Percentiles rank a stretch among this genome's conserved stretches.
Conservation (phyloP, 106 monocot genomes). For the Phalaenopsis aphrodite region DNA sequence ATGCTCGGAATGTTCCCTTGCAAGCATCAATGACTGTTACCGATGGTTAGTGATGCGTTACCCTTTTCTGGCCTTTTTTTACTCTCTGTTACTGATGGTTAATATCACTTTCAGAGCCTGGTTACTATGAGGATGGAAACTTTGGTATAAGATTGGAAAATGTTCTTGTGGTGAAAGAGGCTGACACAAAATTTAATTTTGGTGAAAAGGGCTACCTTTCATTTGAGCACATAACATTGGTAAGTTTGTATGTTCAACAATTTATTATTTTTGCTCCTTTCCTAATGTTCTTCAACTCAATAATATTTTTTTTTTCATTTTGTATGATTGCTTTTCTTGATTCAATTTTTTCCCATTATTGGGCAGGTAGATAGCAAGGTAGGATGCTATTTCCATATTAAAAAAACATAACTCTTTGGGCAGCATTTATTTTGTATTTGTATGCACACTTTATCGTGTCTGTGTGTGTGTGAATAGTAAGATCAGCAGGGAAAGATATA, state of each 20-base stretch:
- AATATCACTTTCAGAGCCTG: constrained; percentile 60
- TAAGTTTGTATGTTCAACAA: constrained; percentile 22
- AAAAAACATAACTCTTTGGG: neutral
- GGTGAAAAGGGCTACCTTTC: constrained; percentile 79
- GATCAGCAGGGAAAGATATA: neutral
- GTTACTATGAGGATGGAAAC: constrained; percentile 92
- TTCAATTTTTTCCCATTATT: no score
- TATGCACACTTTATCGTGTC: neutral
- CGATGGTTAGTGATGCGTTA: constrained; percentile 53
- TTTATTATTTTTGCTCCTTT: neutral
- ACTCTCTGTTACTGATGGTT: neutral
- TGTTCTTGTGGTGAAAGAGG: constrained; percentile 83
- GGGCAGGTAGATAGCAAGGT: neutral
- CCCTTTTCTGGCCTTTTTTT: neutral
- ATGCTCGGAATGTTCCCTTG: constrained; percentile 81
- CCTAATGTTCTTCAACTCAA: neutral
- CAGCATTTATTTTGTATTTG: neutral
- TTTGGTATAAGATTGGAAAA: constrained; percentile 98
- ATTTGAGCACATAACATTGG: constrained; percentile 95
- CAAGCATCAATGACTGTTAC: constrained; percentile 94
- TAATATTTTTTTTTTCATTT: neutral
- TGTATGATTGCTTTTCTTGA: neutral
- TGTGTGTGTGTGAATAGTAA: neutral
- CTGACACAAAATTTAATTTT: constrained; percentile 82
- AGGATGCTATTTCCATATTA: neutral